Conservation (phyloP, 768 basidiomycete genomes). For the Psilocybe sp. region DNA sequence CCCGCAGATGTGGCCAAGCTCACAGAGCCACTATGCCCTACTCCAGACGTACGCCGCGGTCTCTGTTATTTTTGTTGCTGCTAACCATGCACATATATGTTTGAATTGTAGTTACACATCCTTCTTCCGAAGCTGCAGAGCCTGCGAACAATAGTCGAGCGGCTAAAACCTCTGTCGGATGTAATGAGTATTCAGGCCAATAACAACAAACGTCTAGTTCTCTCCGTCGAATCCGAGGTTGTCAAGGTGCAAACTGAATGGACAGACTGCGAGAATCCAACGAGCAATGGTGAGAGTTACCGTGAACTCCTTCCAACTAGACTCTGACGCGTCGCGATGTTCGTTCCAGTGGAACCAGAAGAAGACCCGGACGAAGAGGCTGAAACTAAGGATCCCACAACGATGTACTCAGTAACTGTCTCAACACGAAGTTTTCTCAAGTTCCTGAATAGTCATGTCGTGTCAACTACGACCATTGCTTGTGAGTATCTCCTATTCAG, state of each 20-base stretch:
- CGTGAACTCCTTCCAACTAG: background rate
- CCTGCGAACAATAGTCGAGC: conserved; percentile 76
- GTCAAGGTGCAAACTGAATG: conserved; percentile 82
- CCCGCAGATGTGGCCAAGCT: conserved; percentile 70
- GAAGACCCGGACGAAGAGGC: conserved; percentile 30
- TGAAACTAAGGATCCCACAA: conserved; percentile 48
- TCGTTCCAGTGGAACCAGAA: conserved; percentile 11
- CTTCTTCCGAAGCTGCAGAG: conserved; percentile 72
- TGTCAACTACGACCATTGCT: conserved; percentile 83
- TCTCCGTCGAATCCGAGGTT: conserved; percentile 64
- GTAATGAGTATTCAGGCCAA: conserved; percentile 69
- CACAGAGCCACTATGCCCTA: conserved; percentile 80
- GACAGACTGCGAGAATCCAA: conserved; percentile 68
- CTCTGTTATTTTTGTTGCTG: background rate
- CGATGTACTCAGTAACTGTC: conserved; percentile 64
- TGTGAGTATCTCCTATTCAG: conserved; percentile 43
- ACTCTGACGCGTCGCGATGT: background rate
- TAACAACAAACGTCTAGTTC: conserved; percentile 48
- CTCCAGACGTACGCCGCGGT: conserved; percentile 64
- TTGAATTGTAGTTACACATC: conserved; percentile 59
- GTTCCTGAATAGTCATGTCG: conserved; percentile 76
- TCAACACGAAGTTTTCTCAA: conserved; percentile 76
- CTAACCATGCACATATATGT: no score
- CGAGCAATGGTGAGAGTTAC: conserved; percentile 27
- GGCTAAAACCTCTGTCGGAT: conserved; percentile 68